Evolutionary conservation across 106 monocot genomes (phyloP), one percentile per base, ranked within the genome.

Genomic region (Phalaenopsis equestris): DNA sequence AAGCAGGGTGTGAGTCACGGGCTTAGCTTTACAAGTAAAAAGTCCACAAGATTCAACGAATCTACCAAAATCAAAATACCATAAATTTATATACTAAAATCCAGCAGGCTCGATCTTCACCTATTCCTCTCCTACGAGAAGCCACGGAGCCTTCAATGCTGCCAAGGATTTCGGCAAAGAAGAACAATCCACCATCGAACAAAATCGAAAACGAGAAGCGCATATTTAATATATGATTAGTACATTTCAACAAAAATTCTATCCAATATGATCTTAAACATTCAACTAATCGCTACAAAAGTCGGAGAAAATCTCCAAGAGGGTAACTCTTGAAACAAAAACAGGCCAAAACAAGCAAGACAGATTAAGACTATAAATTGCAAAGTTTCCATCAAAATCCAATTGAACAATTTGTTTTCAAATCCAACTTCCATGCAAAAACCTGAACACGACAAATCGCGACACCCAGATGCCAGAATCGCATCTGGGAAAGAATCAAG

Each of bases 1-100:
- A 80, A 85, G 57, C 23, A 75, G 82, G 77, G 58, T 82, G 75
- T 73, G 68, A 72, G 16, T 89, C 89, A 86, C 86, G 80, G 82
- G 80, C 38, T 77, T 77, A 6, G 72, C 77, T 56, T 86, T 79
- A 78, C 24, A 76, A 73, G 57, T 45, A 41, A 57, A 41, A 19
- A 46, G 43, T 38, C 74, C 15, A 73, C 57, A 79, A 58, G 8
- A 72, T 58, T 56, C 36, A 55, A 6, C 24, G 70, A 56, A 80
- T 19, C 55, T 46, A 15, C 55, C 56, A n/a, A 55, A 3, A 8
- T 76, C 46, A 76, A 47, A 49, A 76, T n/a, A 12, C 14, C 70
- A 39, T 15, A 61, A 70, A 14, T 39, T 30, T 30, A 70, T 38
- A 23, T 37, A 70, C 38, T 15, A 70, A 30, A 39, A 39, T 70